Base-by-base conservation (phyloP, 2,329 filamentous ascomycete genomes). In the Verticillium tricorpus region DNA sequence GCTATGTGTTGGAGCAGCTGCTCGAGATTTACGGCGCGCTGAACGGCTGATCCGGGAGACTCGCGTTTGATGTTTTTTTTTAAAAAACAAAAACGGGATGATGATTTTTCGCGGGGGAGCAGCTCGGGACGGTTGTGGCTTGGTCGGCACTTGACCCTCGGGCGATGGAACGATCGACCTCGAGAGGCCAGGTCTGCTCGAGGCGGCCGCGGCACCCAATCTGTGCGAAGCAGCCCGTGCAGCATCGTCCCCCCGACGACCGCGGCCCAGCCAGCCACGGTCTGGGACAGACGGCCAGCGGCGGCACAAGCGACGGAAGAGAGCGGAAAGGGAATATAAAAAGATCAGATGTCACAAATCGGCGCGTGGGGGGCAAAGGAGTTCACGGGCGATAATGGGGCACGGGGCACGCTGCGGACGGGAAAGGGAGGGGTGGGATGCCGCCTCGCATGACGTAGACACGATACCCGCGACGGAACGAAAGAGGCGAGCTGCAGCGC, bases 1-100 rank as follows among this genome's bases (percentile, higher is more conserved):
- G 84, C 62, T 88, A 89, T 31, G 88, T 91, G 37, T 87, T 87
- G 62, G 88, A 90, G 69, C 85, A 90, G 73, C 77, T 91, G 55
- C 88, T 91, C 67, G 85, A 87, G 71, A 89, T 88, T 40, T 81
- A 81, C 66, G 78, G 77, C 61, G 79, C 75, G 61, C 69, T 80
- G 60, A 76, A 77, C 63, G 67, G 72, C 52, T 75, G 66, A 74
- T 28, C 6, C 19, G 19, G 8, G 7, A 19, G 7, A n/a, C 45
- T 22, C 14, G 28, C 28, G 28, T 28, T 28, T 5, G 28, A 28
- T 5, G 28, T 28, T 28, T 28, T 28, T 28, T 5, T n/a, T n/a
- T n/a, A n/a, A n/a, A n/a, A n/a, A n/a, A 28, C 28, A 28, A 28
- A 28, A 28, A 6, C 25, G 25, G 25, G 25, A 3, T 28, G 25